Conservation (phyloP, 108 stramenopile species). For the Cylindrotheca fusiformis region DNA sequence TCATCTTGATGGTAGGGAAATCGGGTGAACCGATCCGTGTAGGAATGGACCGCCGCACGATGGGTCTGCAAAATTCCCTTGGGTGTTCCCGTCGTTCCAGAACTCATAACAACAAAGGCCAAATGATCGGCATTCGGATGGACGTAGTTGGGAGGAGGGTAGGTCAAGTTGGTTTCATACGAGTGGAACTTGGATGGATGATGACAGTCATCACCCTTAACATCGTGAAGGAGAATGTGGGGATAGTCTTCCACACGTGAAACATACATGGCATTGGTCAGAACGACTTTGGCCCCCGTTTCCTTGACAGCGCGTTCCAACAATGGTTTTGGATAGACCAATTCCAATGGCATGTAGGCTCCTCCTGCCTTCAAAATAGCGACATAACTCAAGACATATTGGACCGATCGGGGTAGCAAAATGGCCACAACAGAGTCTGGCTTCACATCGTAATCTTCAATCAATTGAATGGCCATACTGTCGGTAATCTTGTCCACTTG, state of each 20-base stretch:
- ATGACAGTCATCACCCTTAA: too few relatives aligned
- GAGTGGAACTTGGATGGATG: conserved; percentile 7
- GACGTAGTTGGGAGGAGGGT: conserved; percentile 20
- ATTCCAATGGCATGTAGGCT: conserved; percentile 68
- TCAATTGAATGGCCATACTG: conserved; percentile 15
- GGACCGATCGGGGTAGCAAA: conserved; percentile 56
- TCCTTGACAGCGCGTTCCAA: conserved; percentile 54
- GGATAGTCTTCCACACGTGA: conserved; percentile 26
- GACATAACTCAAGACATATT: conserved; percentile 62
- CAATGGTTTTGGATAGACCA: conserved; percentile 69
- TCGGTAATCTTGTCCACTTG: conserved; percentile 24
- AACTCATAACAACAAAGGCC: conserved; percentile 68
- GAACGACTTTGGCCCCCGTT: conserved; percentile 42
- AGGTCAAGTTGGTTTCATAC: conserved; percentile 7
- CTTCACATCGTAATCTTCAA: conserved; percentile 16
- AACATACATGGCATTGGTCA: conserved; percentile 27
- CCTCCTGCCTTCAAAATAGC: conserved; percentile 66
- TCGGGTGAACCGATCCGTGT: conserved; percentile 43
- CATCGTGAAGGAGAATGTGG: conserved; percentile 16
- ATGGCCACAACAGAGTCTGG: conserved; percentile 49
- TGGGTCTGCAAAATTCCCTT: conserved; percentile 64
- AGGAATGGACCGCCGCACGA: conserved; percentile 61
- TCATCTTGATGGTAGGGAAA: conserved; percentile 29
- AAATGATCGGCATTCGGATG: conserved; percentile 47
- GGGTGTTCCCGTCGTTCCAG: conserved; percentile 65